phyloP scores from a whole-genome alignment of 2,329 filamentous ascomycete species.

The Raffaelea ambrosiae region DNA sequence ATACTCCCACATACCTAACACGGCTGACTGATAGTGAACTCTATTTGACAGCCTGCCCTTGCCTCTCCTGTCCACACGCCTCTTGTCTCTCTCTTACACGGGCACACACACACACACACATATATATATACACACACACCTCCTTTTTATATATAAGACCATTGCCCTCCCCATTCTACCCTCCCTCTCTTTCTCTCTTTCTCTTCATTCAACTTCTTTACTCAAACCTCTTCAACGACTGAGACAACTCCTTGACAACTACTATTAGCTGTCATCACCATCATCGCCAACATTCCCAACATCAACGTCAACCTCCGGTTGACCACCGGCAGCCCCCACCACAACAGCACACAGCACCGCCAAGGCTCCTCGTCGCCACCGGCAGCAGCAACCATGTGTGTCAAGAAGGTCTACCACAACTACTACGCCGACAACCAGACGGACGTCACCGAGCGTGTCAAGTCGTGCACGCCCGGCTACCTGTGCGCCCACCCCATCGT shows the following conservation, averaged over 20 bases:
- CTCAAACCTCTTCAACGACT: background rate
- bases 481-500: conserved; percentile 17
- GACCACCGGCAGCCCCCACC: no score
- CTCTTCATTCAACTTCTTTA: background rate
- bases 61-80: background rate
- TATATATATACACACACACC: conserved; percentile 1
- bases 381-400: conserved; percentile 25
- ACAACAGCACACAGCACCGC: conserved; percentile 3
- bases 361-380: conserved; percentile 4
- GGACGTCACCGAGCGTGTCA: conserved; percentile 22
- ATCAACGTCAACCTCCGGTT: no score
- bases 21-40: conserved; percentile 23
- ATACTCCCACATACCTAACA: conserved; percentile 23
- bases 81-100: background rate
- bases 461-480: conserved; percentile 20
- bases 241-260: background rate
- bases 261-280: no score
- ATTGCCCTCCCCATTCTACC: background rate
- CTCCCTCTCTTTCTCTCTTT: background rate
- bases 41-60: conserved; percentile 1
- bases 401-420: conserved; percentile 24
- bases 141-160: background rate
- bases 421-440: conserved; percentile 21
- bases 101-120: background rate
- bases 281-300: no score